A percentile compares a stretch with the other conserved stretches of the same genome.
Evolutionary conservation across 805 yeast species (phyloP).

Genomic region (Candida succiphila): DNA sequence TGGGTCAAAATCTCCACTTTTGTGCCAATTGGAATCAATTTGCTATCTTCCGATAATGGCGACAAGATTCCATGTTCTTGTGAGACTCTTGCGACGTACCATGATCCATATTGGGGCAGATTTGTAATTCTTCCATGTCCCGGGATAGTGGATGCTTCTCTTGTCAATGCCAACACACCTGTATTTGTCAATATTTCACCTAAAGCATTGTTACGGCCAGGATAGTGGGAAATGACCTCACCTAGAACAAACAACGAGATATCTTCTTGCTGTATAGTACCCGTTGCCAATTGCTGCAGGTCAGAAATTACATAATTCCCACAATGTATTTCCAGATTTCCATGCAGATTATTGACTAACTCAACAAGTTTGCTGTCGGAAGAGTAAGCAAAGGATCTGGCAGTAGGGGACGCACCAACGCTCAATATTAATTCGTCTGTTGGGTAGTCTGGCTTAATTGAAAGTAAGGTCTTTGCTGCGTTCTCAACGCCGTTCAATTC

Average conservation of each 20-base stretch:
- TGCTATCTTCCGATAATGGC: slow-evolving; percentile 26
- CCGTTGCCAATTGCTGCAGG: slow-evolving; percentile 68
- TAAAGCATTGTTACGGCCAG: slow-evolving; percentile 35
- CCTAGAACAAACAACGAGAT: slow-evolving; percentile 48
- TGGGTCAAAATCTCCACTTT: slow-evolving; percentile 52
- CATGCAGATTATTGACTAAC: slow-evolving; percentile 18
- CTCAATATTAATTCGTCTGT: slow-evolving; percentile 39
- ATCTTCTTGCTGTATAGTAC: slow-evolving; percentile 34
- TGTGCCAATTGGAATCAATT: slow-evolving; percentile 43
- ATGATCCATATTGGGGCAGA: slow-evolving; percentile 35
- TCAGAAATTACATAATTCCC: slow-evolving; percentile 72
- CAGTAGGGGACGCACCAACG: slow-evolving; percentile 79
- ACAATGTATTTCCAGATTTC: slow-evolving; percentile 63
- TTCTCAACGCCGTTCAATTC: slow-evolving; percentile 48
- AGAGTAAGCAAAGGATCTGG: slow-evolving; percentile 34
- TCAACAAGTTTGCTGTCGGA: slow-evolving; percentile 6
- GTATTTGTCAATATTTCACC: slow-evolving; percentile 63
- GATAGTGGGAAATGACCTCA: slow-evolving; percentile 50
- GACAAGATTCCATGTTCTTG: slow-evolving; percentile 74
- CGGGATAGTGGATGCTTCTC: slow-evolving; percentile 45
- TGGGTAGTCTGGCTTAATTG: slow-evolving; percentile 25
- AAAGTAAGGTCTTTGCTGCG: slow-evolving; percentile 34
- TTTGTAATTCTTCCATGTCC: slow-evolving; percentile 42
- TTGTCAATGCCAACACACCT: slow-evolving; percentile 61
- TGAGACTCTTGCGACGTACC: slow-evolving; percentile 60